Base-by-base conservation (phyloP, 352 stramenopile genomes). In the Phytophthora cactorum region DNA sequence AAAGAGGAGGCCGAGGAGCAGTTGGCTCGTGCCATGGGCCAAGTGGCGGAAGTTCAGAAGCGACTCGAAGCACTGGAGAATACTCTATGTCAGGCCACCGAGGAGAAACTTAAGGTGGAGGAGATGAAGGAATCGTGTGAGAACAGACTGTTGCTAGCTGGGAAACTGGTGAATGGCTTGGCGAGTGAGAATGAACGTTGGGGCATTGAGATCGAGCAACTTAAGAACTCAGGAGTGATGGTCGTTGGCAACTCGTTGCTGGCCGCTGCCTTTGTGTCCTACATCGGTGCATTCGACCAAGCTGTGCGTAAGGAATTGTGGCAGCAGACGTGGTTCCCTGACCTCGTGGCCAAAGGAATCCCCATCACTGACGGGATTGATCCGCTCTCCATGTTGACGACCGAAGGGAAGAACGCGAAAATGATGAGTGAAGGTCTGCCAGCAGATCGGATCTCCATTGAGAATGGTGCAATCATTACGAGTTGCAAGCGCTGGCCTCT, bases 351-450 rank as follows among this genome's bases (percentile, higher is more conserved):
- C 14, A 95, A 97, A 65, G 80, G 86, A 3, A 98, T 99, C 52
- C 96, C 97, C 5, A 95, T 98, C 68, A 98, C 93, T 0, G 91
- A 98, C 9, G 89, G 90, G 32, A 97, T 99, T 36, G 96, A 99
- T 64, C 97, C 97, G 25, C 77, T 99, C 14, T 85, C 91, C 12
- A 90, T 99, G 81, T 85, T 99, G 28, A 98, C 96, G 15, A 98
- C 96, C 15, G 96, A 99, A 57, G 95, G 93, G 8, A 98, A 98
- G 68, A 99, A 98, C 58, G 95, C 96, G 4, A 97, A 98, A 70
- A 99, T 99, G 96, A 97, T 98, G 66, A 98, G 91, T 62, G 95
- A 99, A 62, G 97, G 97, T 6, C 74, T 99, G 14, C 97, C 97
- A 7, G 96, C 96, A 41, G 97, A 99, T 84, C 90, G 97, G 27